Evolutionary conservation across 1,284 basidiomycete genomes (phyloP), one percentile per base, ranked within the genome.

Genomic region (Earliella scabrosa): DNA sequence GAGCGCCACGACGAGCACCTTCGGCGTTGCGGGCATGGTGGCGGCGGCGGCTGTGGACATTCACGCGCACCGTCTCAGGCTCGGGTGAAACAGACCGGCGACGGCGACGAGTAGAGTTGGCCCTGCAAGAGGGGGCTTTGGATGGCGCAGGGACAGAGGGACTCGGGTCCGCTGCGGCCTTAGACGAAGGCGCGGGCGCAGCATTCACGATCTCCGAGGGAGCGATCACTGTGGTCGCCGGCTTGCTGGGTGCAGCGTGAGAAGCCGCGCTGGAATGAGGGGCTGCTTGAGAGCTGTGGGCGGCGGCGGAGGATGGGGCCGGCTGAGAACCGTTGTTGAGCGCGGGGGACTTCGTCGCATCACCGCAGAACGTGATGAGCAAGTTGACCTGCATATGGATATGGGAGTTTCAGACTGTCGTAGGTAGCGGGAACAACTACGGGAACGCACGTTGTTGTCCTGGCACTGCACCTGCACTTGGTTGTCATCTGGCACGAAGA

Each of bases 381-480:
- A 74, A 61, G 61, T 68, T 63, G 36, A 71, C 67, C 69, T 71
- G 34, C 11, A 31, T 20, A 24, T 24, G 21, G 8, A 24, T 31
- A 31, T 31, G 11, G 3, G 21, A 41, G 9, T 13, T 18, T 2
- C 8, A 18, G 8, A 8, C 35, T 18, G n/a, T 16, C 14, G 6
- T 13, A 14, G 23, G 39, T 23, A 24, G 3, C 1, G 20, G 13
- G 23, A 41, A 18, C 6, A 35, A 24, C 32, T 20, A n/a, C 18
- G 26, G 9, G 9, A 18, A 29, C 20, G 34, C 43, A 71, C 71
- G 54, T 73, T 60, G 53, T 68, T 55, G n/a, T n/a, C 40, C 61
- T 73, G 60, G 63, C 73, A 81, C 23, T 63, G 68, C 13, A 73
- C 73, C 58, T 80, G 79, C 23, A 75, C 79, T 34, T 66, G 58